phyloP scores from a whole-genome alignment of 768 basidiomycete genomes.

The Tephrocybe rancida region DNA sequence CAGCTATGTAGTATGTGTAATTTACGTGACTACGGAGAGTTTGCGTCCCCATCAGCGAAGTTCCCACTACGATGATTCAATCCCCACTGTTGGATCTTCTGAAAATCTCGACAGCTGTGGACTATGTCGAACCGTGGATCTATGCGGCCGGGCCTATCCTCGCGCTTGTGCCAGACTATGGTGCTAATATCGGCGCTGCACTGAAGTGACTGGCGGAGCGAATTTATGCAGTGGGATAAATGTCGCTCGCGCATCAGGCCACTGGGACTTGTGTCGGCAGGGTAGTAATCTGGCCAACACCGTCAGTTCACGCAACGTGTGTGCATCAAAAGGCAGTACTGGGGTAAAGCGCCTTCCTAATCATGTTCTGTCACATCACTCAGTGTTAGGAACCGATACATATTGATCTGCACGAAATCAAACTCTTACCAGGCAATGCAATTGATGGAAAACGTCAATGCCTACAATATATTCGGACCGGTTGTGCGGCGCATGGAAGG shows the following conservation, averaged over 20 bases:
- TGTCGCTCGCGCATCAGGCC: background rate
- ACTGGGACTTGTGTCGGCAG: background rate
- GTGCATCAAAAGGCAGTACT: background rate
- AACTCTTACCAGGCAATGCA: constrained; percentile 10
- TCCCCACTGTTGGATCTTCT: constrained; percentile 2
- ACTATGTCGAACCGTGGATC: constrained; percentile 7
- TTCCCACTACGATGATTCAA: too few species aligned
- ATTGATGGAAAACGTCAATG: constrained; percentile 13
- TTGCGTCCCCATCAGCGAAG: background rate
- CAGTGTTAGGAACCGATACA: background rate
- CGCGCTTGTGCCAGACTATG: constrained; percentile 6
- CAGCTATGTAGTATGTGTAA: too few species aligned
- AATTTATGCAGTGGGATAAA: constrained; percentile 2
- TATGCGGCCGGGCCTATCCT: background rate
- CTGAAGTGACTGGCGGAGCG: constrained; percentile 10
- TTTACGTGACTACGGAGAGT: background rate
- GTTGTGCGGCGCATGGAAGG: constrained; percentile 4
- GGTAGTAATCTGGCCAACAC: background rate
- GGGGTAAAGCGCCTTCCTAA: constrained; percentile 11
- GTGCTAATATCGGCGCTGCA: constrained; percentile 12
- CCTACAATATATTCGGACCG: constrained; percentile 7
- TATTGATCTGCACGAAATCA: background rate
- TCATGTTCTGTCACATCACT: constrained; percentile 5
- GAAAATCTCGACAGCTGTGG: constrained; percentile 14
- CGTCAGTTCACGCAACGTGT: background rate